Percentiles rank a stretch among this genome's conserved stretches.
Conservation (phyloP, 257 asterid species). For the Solanum rostratum region DNA sequence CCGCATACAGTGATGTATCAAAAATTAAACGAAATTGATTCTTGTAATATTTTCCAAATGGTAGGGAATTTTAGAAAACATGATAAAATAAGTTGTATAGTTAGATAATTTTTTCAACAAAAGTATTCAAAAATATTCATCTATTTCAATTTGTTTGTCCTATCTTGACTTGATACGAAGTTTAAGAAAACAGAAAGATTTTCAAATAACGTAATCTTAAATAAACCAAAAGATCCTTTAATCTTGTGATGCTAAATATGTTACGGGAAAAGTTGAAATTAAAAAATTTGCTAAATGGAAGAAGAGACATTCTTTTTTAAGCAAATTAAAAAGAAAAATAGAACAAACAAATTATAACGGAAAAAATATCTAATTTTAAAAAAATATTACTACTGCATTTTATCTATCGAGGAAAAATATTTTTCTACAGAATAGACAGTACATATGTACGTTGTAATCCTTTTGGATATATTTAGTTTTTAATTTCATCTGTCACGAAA, state of each 20-base stretch:
- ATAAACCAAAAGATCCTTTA: background rate
- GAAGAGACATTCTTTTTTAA: background rate
- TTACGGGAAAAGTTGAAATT: background rate
- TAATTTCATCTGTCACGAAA: background rate
- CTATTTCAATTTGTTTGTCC: background rate
- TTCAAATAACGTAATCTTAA: background rate
- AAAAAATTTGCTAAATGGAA: background rate
- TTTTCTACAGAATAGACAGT: background rate
- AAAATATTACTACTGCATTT: background rate
- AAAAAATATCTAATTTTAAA: background rate
- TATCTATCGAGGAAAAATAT: background rate
- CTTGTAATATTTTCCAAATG: too few species aligned
- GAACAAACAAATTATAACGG: background rate
- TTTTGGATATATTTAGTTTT: background rate
- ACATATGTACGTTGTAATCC: background rate
- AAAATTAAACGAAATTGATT: too few species aligned
- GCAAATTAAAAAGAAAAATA: background rate
- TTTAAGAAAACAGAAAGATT: accelerated
- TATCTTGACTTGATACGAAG: background rate
- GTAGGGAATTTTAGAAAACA: too few species aligned
- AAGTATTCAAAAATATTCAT: background rate
- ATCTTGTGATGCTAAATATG: background rate
- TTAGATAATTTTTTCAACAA: background rate
- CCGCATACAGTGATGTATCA: too few species aligned
- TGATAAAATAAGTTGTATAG: too few species aligned